Evolutionary conservation across 768 basidiomycete genomes (phyloP), one percentile per base, ranked within the genome.

Genomic region (Boletus rubescentipes): DNA sequence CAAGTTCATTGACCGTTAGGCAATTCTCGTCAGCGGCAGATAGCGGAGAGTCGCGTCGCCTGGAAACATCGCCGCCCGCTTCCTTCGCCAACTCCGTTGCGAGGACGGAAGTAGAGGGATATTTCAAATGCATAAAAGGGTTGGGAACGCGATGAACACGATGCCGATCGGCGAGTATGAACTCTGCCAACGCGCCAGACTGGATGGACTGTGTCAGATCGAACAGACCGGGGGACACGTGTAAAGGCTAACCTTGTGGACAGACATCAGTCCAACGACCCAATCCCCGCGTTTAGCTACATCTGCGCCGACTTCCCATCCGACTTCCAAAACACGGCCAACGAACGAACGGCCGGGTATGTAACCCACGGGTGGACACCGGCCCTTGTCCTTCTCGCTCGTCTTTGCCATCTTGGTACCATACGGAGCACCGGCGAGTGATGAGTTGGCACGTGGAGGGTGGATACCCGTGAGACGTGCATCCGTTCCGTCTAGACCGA

Each of bases 111-210:
- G 64, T 53, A 56, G 60, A 57, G 2, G 60, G 64, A 14, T 58
- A 65, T 59, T 52, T 67, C 52, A 62, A 42, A 47, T 74, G 74
- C 62, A 69, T 72, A 15, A 75, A 72, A 30, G 86, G 86, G 59
- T 86, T 79, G 0, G 91, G 89, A 9, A 87, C 81, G 15, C 87
- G 80, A 56, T 86, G 82, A 1, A 95, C 71, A 14, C 89, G 82
- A 63, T 86, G 87, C 29, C 89, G 83, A 64, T 96, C 91, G 21
- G 87, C 79, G 23, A 91, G 76, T 55, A 96, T 82, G 73, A 92
- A 96, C 71, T 97, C 91, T n/a, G 91, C 79, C 20, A 96, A 78
- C 7, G 90, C 90, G 45, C 94, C 93, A 60, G 83, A 86, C 91
- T 93, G 59, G 32, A 46, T 23, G 20, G 45, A 55, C 29, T 15